Base-by-base conservation (phyloP, 805 yeast genomes). In the Debaryomyces hansenii region DNA sequence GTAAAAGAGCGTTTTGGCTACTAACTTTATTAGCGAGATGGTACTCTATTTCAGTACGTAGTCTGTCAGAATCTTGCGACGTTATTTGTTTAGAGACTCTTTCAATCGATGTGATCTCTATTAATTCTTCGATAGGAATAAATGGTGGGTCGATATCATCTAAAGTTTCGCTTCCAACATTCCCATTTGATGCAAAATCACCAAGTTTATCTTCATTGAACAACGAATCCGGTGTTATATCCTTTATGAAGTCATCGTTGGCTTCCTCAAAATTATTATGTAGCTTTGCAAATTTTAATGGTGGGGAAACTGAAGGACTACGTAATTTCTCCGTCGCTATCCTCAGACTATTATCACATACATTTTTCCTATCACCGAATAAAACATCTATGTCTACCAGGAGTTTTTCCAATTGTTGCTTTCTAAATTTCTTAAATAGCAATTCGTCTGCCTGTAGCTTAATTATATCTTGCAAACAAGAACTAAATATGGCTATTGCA, bases 391-490 rank as follows among this genome's bases (percentile, higher is more conserved):
- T 18, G n/a, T 42, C 41, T 10, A 35, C 45, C 12, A 36, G 36
- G 34, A 41, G 53, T 41, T 56, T 55, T 15, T 44, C 46, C 28
- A 71, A 55, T 37, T 63, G 70, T 35, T 54, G 52, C 8, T 42
- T 45, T 47, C 74, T 56, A 44, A 66, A 67, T 27, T 52, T 44
- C 3, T 44, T 43, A 20, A 63, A 57, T 12, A 57, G 44, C 14
- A 53, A 62, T 0, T 60, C 62, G n/a, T 60, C 44, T 5, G 41
- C 29, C 38, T 65, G 69, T 21, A 72, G 51, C 27, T 50, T 56
- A 12, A 71, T 69, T 28, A 71, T 64, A 45, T 66, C 67, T 21
- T 64, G 56, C 31, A 71, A 57, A 11, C 67, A 56, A 40, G 59
- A 53, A 35, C 56, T 49, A 27, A 72, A 55, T 3, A 72, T 54